Evolutionary conservation across 2,329 filamentous ascomycete genomes (phyloP).

Genomic region (Fusarium zealandicum): DNA sequence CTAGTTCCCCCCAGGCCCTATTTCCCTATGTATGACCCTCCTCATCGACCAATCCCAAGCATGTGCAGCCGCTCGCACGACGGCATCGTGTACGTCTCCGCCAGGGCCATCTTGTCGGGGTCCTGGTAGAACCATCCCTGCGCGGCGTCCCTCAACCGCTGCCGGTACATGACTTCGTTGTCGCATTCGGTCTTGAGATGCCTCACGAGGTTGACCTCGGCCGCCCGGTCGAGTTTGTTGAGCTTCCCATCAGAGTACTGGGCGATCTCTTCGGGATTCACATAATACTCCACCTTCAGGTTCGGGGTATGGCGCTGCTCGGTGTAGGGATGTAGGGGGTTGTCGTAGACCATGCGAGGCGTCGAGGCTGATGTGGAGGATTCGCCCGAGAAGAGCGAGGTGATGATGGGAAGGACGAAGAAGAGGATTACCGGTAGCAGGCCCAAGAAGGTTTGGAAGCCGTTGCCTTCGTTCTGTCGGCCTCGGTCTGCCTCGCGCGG

Average conservation of each 20-base stretch:
- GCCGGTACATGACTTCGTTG: slow-evolving; percentile 70
- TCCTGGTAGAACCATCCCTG: slow-evolving; percentile 89
- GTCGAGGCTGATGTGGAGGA: slow-evolving; percentile 50
- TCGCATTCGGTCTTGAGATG: slow-evolving; percentile 76
- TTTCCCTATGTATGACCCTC: slow-evolving; percentile 1
- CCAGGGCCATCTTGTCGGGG: slow-evolving; percentile 77
- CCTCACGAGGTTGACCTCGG: slow-evolving; percentile 76
- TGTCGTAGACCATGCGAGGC: slow-evolving; percentile 80
- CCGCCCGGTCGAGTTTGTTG: slow-evolving; percentile 75
- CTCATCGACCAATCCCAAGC: slow-evolving; percentile 46
- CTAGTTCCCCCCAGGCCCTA: not conserved
- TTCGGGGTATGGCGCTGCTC: slow-evolving; percentile 73
- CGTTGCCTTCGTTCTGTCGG: slow-evolving; percentile 57
- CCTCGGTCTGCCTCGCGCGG: slow-evolving; percentile 68
- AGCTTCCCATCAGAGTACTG: slow-evolving; percentile 75
- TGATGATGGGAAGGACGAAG: slow-evolving; percentile 84
- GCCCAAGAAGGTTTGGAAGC: slow-evolving; percentile 69
- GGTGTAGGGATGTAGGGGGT: slow-evolving; percentile 74
- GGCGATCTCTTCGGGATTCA: slow-evolving; percentile 79
- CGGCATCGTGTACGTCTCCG: slow-evolving; percentile 60
- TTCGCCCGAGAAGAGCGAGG: slow-evolving; percentile 74
- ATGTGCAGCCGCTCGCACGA: slow-evolving; percentile 60
- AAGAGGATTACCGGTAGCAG: slow-evolving; percentile 88
- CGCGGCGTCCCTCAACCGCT: slow-evolving; percentile 76
- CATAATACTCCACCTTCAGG: slow-evolving; percentile 81